Percentiles rank a stretch among this genome's conserved stretches.
These are phyloP conservation scores for Cephalotrichum gorgonifer DNA, from an alignment of 2,329 filamentous ascomycete genomes.

Conservation along the genomic window DNA sequence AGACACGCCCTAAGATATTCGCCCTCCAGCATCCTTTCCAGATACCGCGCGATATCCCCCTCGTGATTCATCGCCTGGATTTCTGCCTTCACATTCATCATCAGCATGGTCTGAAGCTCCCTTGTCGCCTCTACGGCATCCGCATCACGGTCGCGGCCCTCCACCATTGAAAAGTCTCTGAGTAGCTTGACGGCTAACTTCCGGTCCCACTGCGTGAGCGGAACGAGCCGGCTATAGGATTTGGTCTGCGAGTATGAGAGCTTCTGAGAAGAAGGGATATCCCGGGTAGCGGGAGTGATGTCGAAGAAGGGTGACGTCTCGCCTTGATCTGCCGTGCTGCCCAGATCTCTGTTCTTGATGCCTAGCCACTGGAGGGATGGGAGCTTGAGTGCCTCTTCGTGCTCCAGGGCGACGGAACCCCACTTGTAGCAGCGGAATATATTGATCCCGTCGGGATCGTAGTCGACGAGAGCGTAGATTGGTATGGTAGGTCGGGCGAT, in stretches of 20 bases:
- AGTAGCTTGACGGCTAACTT: conserved; percentile 45
- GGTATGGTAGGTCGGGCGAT: conserved; percentile 36
- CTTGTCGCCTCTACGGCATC: conserved; percentile 28
- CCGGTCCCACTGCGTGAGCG: conserved; percentile 46
- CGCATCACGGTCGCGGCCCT: conserved; percentile 10
- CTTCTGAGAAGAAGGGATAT: background rate
- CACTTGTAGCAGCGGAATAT: conserved; percentile 67
- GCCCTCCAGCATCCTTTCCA: conserved; percentile 29
- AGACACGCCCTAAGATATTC: background rate
- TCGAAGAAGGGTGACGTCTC: background rate
- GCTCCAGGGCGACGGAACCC: conserved; percentile 51
- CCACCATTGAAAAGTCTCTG: conserved; percentile 22
- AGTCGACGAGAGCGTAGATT: conserved; percentile 59
- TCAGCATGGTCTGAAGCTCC: conserved; percentile 63
- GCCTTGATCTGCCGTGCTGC: background rate
- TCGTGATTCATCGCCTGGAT: conserved; percentile 58
- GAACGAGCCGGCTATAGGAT: conserved; percentile 9
- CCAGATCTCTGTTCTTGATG: conserved; percentile 29
- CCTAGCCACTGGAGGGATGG: conserved; percentile 56
- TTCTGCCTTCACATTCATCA: conserved; percentile 66
- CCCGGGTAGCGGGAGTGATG: background rate
- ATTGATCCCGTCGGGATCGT: conserved; percentile 64
- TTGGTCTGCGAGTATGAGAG: background rate
- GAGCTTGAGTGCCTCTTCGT: conserved; percentile 43
- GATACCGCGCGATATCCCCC: conserved; percentile 38